A percentile compares a stretch with the other conserved stretches of the same genome.
Evolutionary conservation across 768 basidiomycete genomes (phyloP).

Genomic region (Tylopilus rubrobrunneus): DNA sequence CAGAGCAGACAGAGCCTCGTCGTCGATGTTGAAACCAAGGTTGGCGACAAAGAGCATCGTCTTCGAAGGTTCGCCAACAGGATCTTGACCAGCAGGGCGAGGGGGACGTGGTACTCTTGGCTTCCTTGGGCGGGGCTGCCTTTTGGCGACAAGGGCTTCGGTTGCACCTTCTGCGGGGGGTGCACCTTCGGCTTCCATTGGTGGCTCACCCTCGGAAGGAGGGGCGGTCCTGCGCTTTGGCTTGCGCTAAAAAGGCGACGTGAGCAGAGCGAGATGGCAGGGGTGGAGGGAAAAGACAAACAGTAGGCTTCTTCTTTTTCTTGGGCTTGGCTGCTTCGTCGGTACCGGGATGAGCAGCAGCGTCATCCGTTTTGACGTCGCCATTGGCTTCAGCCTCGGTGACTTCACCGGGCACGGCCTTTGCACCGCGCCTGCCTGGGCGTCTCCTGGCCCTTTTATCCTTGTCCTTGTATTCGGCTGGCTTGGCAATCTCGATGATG

Average conservation of each 20-base stretch:
- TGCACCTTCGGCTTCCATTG: slow-evolving; percentile 27
- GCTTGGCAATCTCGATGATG: slow-evolving; percentile 92
- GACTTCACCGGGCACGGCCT: slow-evolving; percentile 84
- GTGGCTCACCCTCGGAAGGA: slow-evolving; percentile 31
- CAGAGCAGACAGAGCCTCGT: slow-evolving; percentile 70
- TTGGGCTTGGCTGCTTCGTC: slow-evolving; percentile 62
- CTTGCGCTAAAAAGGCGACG: slow-evolving; percentile 47
- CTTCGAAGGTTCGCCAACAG: slow-evolving; percentile 84
- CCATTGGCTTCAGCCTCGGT: slow-evolving; percentile 87
- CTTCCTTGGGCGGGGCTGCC: slow-evolving; percentile 55
- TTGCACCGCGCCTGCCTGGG: slow-evolving; percentile 81
- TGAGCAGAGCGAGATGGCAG: slow-evolving; percentile 6
- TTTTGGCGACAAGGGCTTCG: slow-evolving; percentile 31
- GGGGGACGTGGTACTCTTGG: slow-evolving; percentile 52
- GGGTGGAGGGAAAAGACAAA: slow-evolving; percentile 27
- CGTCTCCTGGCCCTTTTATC: slow-evolving; percentile 77
- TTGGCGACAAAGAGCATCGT: slow-evolving; percentile 95
- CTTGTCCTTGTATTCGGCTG: slow-evolving; percentile 69
- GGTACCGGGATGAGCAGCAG: slow-evolving; percentile 43
- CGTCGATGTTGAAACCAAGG: slow-evolving; percentile 91
- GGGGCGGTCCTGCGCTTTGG: slow-evolving; percentile 36
- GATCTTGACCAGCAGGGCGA: slow-evolving; percentile 79
- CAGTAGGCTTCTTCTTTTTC: slow-evolving; percentile 72
- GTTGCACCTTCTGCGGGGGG: slow-evolving; percentile 37
- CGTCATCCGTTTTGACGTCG: slow-evolving; percentile 59